phyloP scores from a whole-genome alignment of 257 asterid genomes.

The Salvia hispanica region DNA sequence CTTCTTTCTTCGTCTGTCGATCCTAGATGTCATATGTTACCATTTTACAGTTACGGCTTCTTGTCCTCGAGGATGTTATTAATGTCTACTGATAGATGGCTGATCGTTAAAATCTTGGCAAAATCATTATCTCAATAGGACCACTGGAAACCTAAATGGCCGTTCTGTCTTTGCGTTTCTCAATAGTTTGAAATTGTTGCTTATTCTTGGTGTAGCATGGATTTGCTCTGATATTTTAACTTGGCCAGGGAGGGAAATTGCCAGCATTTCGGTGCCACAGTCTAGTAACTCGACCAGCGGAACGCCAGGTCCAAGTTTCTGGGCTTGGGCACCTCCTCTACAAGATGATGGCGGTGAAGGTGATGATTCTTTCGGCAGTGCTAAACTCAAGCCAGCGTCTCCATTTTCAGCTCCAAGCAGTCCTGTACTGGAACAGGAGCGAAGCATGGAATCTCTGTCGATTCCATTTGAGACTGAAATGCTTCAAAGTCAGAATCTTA shows the following conservation, averaged over 20 bases:
- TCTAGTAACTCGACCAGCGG: conserved; percentile 39
- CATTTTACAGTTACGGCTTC: background rate
- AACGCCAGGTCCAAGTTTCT: conserved; percentile 94
- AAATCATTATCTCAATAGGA: background rate
- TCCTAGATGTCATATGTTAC: background rate
- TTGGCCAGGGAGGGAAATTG: conserved; percentile 49
- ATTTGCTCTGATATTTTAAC: conserved; percentile 27
- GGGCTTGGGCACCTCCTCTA: conserved; percentile 90
- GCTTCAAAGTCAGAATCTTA: conserved; percentile 39
- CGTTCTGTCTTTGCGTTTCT: background rate
- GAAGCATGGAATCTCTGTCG: conserved; percentile 48
- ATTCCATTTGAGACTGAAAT: conserved; percentile 75
- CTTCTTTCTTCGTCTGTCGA: background rate
- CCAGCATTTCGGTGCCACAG: conserved; percentile 37
- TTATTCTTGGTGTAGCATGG: background rate
- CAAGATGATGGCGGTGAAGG: conserved; percentile 30
- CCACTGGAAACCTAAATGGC: background rate
- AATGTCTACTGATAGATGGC: background rate
- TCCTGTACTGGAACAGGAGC: conserved; percentile 75
- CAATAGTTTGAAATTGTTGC: background rate
- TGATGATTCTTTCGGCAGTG: conserved; percentile 28
- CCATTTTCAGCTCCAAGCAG: conserved; percentile 38
- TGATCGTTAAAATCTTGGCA: background rate
- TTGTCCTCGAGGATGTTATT: background rate
- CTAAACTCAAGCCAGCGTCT: conserved; percentile 46